phyloP scores from a whole-genome alignment of 202 grass and related monocot genomes.

The Digitaria exilis region DNA sequence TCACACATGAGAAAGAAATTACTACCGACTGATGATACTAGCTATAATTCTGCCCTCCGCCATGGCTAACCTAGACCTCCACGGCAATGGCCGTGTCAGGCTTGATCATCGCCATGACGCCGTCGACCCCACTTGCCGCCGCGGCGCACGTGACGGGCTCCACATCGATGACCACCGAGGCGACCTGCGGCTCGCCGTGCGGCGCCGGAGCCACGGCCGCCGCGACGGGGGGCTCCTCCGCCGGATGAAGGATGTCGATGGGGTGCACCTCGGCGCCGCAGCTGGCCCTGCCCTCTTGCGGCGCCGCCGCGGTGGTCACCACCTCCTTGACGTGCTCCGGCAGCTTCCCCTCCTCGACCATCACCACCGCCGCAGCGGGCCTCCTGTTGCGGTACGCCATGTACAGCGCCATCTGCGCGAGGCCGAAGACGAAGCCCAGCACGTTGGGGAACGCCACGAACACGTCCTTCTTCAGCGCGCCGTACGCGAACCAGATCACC shows the following conservation, averaged over 20 bases:
- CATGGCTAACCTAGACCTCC: conserved; percentile 15
- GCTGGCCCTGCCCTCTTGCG: conserved; percentile 40
- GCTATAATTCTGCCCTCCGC: neutral
- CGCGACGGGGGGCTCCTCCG: neutral
- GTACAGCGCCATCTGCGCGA: conserved; percentile 81
- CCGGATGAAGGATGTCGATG: conserved; percentile 39
- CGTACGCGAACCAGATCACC: conserved; percentile 86
- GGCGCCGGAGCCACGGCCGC: neutral
- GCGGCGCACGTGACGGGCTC: neutral
- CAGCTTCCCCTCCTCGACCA: conserved; percentile 54
- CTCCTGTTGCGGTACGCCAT: conserved; percentile 54
- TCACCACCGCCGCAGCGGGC: neutral
- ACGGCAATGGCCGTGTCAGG: conserved; percentile 49
- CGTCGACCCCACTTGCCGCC: neutral
- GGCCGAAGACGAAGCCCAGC: conserved; percentile 75
- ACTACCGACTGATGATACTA: conserved; percentile 18
- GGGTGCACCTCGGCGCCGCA: conserved; percentile 74
- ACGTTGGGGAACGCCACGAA: conserved; percentile 81
- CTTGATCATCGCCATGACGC: conserved; percentile 7
- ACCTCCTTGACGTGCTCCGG: conserved; percentile 52
- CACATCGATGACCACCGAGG: neutral
- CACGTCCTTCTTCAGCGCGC: conserved; percentile 68
- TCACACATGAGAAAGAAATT: conserved; percentile 33
- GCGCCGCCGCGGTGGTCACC: neutral
- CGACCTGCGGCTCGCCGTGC: neutral